Percentiles rank a stretch among this genome's conserved stretches.
Conservation (phyloP, 2,329 filamentous ascomycete genomes). For the Truncatella angustata region DNA sequence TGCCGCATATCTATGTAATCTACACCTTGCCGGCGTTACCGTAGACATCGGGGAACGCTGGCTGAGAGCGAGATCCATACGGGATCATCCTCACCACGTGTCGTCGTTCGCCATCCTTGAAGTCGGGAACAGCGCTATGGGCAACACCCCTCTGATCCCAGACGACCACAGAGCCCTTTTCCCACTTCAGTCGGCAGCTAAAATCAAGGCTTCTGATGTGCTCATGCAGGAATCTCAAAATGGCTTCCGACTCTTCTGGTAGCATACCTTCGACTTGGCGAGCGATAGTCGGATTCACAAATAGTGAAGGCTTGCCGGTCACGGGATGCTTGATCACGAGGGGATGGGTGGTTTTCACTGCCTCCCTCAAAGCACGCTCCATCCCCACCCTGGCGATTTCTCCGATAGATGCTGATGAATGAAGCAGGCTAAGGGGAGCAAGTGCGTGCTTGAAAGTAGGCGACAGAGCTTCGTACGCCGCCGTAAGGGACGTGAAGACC, state of each 20-base stretch:
- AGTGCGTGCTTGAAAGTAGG: conserved; percentile 20
- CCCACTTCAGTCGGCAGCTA: conserved; percentile 26
- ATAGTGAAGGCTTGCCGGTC: conserved; percentile 23
- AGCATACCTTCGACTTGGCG: conserved; percentile 25
- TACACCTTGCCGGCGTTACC: too few species aligned
- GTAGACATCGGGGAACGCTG: conserved; percentile 4
- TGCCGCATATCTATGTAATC: too few species aligned
- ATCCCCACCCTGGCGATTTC: conserved; percentile 25
- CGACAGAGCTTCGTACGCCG: conserved; percentile 27
- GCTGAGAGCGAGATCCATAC: conserved; percentile 23
- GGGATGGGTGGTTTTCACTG: conserved; percentile 26
- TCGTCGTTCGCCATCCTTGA: conserved; percentile 25
- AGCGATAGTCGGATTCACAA: conserved; percentile 30
- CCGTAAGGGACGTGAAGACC: conserved; percentile 27
- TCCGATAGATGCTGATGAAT: conserved; percentile 27
- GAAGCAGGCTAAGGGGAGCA: conserved; percentile 11
- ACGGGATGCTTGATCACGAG: conserved; percentile 28
- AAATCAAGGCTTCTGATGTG: conserved; percentile 30
- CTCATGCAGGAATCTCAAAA: conserved; percentile 25
- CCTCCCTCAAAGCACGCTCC: conserved; percentile 26
- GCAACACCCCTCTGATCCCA: conserved; percentile 27
- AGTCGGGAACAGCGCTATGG: conserved; percentile 29
- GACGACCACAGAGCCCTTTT: conserved; percentile 27
- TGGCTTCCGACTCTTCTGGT: conserved; percentile 26
- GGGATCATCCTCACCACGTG: conserved; percentile 31